phyloP scores from a whole-genome alignment of 2,329 filamentous ascomycete genomes.

The Leptosphaerulina australis region DNA sequence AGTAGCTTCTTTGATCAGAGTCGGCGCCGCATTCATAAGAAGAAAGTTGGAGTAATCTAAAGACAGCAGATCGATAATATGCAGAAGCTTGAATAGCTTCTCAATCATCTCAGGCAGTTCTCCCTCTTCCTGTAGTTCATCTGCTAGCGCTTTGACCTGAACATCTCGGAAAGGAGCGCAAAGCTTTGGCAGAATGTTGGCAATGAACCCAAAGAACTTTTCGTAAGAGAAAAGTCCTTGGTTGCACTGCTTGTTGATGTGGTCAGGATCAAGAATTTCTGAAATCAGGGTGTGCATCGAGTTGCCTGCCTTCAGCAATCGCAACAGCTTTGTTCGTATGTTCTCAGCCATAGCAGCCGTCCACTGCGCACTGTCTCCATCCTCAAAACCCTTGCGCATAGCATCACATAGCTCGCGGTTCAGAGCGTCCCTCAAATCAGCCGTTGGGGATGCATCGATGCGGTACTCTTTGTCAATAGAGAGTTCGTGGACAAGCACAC shows the following conservation, averaged over 20 bases:
- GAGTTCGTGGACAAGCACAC: slow-evolving; percentile 77
- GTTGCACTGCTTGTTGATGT: slow-evolving; percentile 71
- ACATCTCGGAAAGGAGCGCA: slow-evolving; percentile 82
- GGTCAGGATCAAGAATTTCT: slow-evolving; percentile 75
- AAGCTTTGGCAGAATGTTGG: slow-evolving; percentile 74
- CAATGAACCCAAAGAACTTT: slow-evolving; percentile 79
- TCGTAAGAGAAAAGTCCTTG: slow-evolving; percentile 80
- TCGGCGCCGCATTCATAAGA: slow-evolving; percentile 72
- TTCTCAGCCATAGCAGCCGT: slow-evolving; percentile 73
- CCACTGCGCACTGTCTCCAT: slow-evolving; percentile 69
- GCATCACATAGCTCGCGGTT: slow-evolving; percentile 64
- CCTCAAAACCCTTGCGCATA: slow-evolving; percentile 67
- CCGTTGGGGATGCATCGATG: slow-evolving; percentile 64
- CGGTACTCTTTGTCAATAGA: slow-evolving; percentile 80
- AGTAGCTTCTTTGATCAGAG: slow-evolving; percentile 71
- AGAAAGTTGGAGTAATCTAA: slow-evolving; percentile 85
- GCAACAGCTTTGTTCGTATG: slow-evolving; percentile 73
- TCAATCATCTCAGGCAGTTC: slow-evolving; percentile 70
- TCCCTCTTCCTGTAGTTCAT: slow-evolving; percentile 59
- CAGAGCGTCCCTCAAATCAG: slow-evolving; percentile 64
- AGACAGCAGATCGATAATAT: slow-evolving; percentile 77
- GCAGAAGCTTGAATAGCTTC: slow-evolving; percentile 74
- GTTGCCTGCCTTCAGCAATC: slow-evolving; percentile 72
- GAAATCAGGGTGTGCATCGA: slow-evolving; percentile 76
- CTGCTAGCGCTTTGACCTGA: slow-evolving; percentile 71